Base-by-base conservation (phyloP, 225 moss, liverwort and hornwort genomes). In the Asterella californica region DNA sequence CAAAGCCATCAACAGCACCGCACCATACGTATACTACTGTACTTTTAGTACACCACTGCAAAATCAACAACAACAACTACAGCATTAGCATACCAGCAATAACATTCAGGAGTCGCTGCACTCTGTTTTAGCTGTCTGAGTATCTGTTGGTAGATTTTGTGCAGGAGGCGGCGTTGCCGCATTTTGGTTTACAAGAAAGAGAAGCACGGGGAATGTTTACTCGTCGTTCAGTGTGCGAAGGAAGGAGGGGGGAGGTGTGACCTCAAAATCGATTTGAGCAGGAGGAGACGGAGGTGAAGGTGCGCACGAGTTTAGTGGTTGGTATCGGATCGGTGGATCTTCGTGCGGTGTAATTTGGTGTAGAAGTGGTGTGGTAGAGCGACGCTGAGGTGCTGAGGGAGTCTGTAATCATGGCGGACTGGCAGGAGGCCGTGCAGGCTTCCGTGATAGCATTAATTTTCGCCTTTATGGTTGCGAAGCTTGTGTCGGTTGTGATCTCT, bases 401-500 rank as follows among this genome's bases (percentile, higher is more conserved):
- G 83, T 50, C 81, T 64, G 80, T 77, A 82, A 86, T 79, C 15
- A 95, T 95, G 95, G 95, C 91, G 83, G 92, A 95, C 78, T 95
- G 93, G 95, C 93, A 95, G 89, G 95, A 95, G 79, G 77, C 85
- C 85, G 81, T 89, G 86, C 93, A 95, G 93, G 88, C 90, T 45
- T 81, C 90, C 84, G 86, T 95, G 60, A 91, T 95, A 75, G 93
- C 93, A 48, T 81, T 92, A 50, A 84, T 95, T 38, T 95, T 95
- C 62, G 91, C 93, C 15, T 93, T 89, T 70, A 93, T 95, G 95
- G 93, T 93, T 70, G 79, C 90, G 80, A 95, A 92, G 92, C 87
- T 95, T 9, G 89, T 92, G 83, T 86, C 92, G 79, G 87, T 95
- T 78, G 91, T 95, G 64, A 83, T 92, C 55, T 91, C 92, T 15